A percentile compares a stretch with the other conserved stretches of the same genome.
phyloP scores from a whole-genome alignment of 2,329 filamentous ascomycete species.

The Fusarium sp. region DNA sequence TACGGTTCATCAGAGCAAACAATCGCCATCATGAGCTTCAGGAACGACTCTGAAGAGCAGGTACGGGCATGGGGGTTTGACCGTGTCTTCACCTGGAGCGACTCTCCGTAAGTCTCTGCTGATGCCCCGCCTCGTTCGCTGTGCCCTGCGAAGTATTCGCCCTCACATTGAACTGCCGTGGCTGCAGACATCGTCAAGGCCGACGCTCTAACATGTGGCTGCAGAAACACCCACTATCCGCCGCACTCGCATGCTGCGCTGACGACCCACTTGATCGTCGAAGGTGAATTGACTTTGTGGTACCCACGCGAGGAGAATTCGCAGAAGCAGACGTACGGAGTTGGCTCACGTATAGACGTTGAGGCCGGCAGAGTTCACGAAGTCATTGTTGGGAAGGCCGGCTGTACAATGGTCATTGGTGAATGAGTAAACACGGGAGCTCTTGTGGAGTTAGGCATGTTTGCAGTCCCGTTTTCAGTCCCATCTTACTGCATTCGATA shows the following conservation, averaged over 20 bases:
- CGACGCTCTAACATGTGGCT: conserved; percentile 14
- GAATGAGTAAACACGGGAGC: conserved; percentile 53
- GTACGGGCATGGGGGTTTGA: conserved; percentile 77
- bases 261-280: conserved; percentile 77
- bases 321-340: conserved; percentile 68
- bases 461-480: neutral
- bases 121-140: neutral
- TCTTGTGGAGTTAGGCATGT: neutral
- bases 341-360: conserved; percentile 74
- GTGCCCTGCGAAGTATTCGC: neutral
- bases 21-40: conserved; percentile 41
- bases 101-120: conserved; percentile 69
- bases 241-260: conserved; percentile 73
- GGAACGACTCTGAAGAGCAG: conserved; percentile 61
- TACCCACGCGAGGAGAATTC: conserved; percentile 70
- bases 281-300: conserved; percentile 73
- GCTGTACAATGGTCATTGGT: conserved; percentile 76
- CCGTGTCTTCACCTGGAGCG: conserved; percentile 79
- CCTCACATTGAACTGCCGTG: neutral
- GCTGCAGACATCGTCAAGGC: conserved; percentile 7
- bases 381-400: conserved; percentile 74
- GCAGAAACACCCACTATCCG: conserved; percentile 74
- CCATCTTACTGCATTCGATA: too few species aligned
- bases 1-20: neutral
- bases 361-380: conserved; percentile 73